phyloP scores from a whole-genome alignment of 1,284 basidiomycete genomes.

The Athelia psychrophila region DNA sequence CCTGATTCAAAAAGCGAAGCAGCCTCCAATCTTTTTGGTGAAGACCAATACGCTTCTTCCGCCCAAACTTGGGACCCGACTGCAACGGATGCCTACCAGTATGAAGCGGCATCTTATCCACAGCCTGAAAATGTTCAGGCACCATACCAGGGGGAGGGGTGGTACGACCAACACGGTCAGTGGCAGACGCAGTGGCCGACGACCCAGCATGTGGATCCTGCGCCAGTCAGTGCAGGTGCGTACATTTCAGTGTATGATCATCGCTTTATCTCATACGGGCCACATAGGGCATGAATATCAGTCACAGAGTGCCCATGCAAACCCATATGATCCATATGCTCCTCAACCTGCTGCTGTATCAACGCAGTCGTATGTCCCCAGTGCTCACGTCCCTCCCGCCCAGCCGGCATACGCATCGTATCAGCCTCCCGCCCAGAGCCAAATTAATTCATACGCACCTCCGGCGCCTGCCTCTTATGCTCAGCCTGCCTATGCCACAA shows the following conservation, averaged over 20 bases:
- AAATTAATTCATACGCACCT: not conserved
- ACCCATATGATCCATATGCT: conserved; percentile 28
- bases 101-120: conserved; percentile 10
- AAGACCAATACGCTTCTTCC: conserved; percentile 27
- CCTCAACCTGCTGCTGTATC: conserved; percentile 20
- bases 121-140: conserved; percentile 8
- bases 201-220: conserved; percentile 16
- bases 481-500: conserved; percentile 7
- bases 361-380: conserved; percentile 13
- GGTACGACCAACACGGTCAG: conserved; percentile 22
- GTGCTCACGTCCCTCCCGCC: conserved; percentile 15
- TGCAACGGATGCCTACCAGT: conserved; percentile 10
- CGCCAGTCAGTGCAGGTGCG: conserved; percentile 17
- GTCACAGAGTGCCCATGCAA: conserved; percentile 7
- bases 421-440: conserved; percentile 3
- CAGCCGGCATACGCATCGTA: conserved; percentile 8
- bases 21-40: conserved; percentile 23
- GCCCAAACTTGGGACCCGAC: conserved; percentile 26
- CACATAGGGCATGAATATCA: conserved; percentile 1
- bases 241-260: conserved; percentile 12
- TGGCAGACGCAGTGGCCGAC: conserved; percentile 20
- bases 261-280: not conserved
- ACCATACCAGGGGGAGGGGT: conserved; percentile 21
- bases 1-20: conserved; percentile 20
- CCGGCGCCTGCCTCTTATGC: conserved; percentile 4